Base-by-base conservation (phyloP, 2,329 filamentous ascomycete genomes). In the Chalara sp. region DNA sequence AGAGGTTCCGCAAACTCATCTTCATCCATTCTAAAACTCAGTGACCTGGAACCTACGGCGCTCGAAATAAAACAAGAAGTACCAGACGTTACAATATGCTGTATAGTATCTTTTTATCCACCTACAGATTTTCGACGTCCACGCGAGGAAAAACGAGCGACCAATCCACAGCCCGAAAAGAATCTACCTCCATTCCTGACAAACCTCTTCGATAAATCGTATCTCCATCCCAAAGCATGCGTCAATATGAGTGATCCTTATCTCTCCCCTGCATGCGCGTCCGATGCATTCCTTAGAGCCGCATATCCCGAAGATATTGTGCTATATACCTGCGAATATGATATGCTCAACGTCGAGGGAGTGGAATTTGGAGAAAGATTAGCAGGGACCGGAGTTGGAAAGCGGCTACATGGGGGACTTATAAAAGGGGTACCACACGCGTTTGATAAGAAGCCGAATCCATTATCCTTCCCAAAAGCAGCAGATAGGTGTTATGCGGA, bases 391-490 rank as follows among this genome's bases (percentile, higher is more conserved):
- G 70, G 72, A 1, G 64, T 80, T 5, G 70, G 70, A 29, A 85
- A 83, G 67, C 72, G 72, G 6, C 76, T 86, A 1, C 68, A 71
- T 47, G 83, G 82, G 58, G 75, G 74, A 30, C 76, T 81, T 66
- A 73, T 86, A 2, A 68, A 72, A 4, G 78, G 72, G 2, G 81
- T 82, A 28, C 73, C 76, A 31, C 83, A 86, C 61, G 82, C 75
- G 0, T 86, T 83, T 76, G 83, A 86, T 59, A 86, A 86, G 67
- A 76, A 76, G 31, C 80, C 81, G 0, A 84, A 83, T 59, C 81
- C 80, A 5, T 63, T 79, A 29, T 73, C 71, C 49, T 66, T 66
- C 39, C 62, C 63, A 3, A 56, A 62, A 42, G 51, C 48, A 0
- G 64, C 63, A 1, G 61, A 66, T 42, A 49, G 55, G 32, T 63